Base-by-base conservation (phyloP, 768 basidiomycete genomes). In the Kwoniella sp. region DNA sequence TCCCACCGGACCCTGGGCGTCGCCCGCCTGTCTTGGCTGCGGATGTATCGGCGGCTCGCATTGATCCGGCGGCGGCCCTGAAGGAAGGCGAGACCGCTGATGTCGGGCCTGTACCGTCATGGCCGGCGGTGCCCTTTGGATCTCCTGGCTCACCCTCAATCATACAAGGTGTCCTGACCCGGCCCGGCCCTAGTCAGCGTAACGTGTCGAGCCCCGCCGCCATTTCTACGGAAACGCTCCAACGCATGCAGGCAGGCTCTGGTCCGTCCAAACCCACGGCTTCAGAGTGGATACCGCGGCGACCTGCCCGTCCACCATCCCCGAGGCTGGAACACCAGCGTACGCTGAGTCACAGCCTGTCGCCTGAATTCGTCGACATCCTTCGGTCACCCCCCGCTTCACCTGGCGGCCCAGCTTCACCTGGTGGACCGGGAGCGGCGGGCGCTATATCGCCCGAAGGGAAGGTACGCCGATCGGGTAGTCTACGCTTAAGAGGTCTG, bases 291-390 rank as follows among this genome's bases (percentile, higher is more conserved):
- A 56, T 50, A 40, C 67, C 70, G 14, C 54, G 39, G 23, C 29
- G 73, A 50, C 68, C 69, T 3, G 51, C 55, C 36, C 53, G 70
- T 55, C 69, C 73, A 23, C 62, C 67, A 23, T 60, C 60, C 5
- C 69, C 71, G 8, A 60, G 56, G 12, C 45, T 71, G 3, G 54
- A 56, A 7, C 42, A 56, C 41, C 50, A 50, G 14, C 46, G 49
- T 5, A 56, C 55, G 5, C 20, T 55, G 12, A 36, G 44, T 2
- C 60, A 61, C 45, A 53, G 62, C 3, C 60, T 64, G 14, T 53
- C 56, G 3, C 61, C 61, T 3, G 64, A 61, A 23, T 40, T 57
- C 20, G 50, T 57, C 9, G 46, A 53, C 33, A 23, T 42, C 20
- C n/a, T 48, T 34, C 38, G 55, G 33, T 57, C 59, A 3, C 53